phyloP scores from a whole-genome alignment of 2,329 filamentous ascomycete species.

The Penicillium sp. region DNA sequence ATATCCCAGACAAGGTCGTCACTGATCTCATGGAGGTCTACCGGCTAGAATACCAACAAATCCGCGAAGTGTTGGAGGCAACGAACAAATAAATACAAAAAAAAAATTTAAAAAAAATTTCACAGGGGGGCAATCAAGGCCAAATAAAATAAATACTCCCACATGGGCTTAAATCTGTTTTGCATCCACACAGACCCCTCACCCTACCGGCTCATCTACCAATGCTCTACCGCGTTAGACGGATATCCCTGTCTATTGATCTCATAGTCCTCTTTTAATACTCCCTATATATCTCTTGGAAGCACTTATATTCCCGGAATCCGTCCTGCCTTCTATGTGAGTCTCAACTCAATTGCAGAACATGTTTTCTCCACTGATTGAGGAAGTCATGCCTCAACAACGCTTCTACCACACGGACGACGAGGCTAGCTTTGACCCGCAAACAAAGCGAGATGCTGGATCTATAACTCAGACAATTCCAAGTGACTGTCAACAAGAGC shows the following conservation, averaged over 20 bases:
- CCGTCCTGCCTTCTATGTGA: constrained; percentile 23
- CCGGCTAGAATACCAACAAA: background rate
- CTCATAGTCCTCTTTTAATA: constrained; percentile 20
- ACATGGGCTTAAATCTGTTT: constrained; percentile 41
- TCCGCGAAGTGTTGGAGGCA: constrained; percentile 14
- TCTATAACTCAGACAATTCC: constrained; percentile 32
- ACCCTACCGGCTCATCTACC: constrained; percentile 28
- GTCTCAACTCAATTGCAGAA: constrained; percentile 21
- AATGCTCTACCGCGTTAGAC: constrained; percentile 24
- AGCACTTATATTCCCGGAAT: constrained; percentile 16
- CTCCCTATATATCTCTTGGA: constrained; percentile 20
- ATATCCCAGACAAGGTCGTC: constrained; percentile 19
- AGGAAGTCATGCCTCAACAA: constrained; percentile 32
- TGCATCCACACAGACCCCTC: constrained; percentile 32
- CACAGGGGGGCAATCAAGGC: constrained; percentile 28
- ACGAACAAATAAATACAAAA: constrained; percentile 17
- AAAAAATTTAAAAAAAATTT: constrained; percentile 19
- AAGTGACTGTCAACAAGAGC: constrained; percentile 32
- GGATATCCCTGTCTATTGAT: constrained; percentile 26
- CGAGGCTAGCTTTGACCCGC: constrained; percentile 29
- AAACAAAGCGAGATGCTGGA: constrained; percentile 29
- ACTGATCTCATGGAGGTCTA: constrained; percentile 14
- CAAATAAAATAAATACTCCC: constrained; percentile 30
- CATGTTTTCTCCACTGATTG: constrained; percentile 26
- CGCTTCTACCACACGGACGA: constrained; percentile 29